phyloP scores from a whole-genome alignment of 345 rosid genomes.

The Lumnitzera racemosa region DNA sequence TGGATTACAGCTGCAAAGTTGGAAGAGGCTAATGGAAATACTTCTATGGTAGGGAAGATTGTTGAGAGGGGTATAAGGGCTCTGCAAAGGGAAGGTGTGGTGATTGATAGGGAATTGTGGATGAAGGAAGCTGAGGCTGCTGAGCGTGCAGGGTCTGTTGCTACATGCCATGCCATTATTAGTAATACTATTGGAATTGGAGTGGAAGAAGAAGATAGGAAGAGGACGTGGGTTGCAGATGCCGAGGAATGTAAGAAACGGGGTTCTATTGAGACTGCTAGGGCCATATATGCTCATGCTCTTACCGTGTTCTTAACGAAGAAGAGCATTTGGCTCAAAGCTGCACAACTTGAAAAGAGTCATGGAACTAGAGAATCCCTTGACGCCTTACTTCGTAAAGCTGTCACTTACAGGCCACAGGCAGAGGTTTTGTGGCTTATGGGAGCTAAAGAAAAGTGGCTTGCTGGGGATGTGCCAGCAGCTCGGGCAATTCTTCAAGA shows the following conservation, averaged over 20 bases:
- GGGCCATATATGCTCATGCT: slow-evolving; percentile 88
- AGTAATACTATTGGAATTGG: slow-evolving; percentile 73
- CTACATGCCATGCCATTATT: slow-evolving; percentile 78
- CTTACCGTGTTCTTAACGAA: slow-evolving; percentile 85
- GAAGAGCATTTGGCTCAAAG: slow-evolving; percentile 93
- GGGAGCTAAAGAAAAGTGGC: slow-evolving; percentile 99
- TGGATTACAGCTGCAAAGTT: slow-evolving; percentile 91
- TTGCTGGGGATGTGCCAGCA: slow-evolving; percentile 90
- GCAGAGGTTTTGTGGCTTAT: slow-evolving; percentile 97
- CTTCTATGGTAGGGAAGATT: slow-evolving; percentile 66
- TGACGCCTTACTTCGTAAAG: slow-evolving; percentile 73
- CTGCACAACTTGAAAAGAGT: slow-evolving; percentile 94
- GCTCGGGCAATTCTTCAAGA: slow-evolving; percentile 94
- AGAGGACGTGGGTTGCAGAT: slow-evolving; percentile 99
- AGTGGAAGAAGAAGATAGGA: slow-evolving; percentile 93
- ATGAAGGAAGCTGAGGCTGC: slow-evolving; percentile 93
- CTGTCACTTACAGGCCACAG: slow-evolving; percentile 83
- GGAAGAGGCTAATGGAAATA: slow-evolving; percentile 89
- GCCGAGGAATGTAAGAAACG: slow-evolving; percentile 94
- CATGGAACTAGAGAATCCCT: slow-evolving; percentile 89
- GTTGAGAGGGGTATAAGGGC: slow-evolving; percentile 88
- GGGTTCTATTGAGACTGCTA: slow-evolving; percentile 80
- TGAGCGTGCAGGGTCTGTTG: slow-evolving; percentile 75
- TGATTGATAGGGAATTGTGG: slow-evolving; percentile 76
- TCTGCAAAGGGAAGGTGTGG: slow-evolving; percentile 79